These are phyloP conservation scores for Atractiella rhizophila DNA, from an alignment of 768 basidiomycete genomes.

Conservation along the genomic window DNA sequence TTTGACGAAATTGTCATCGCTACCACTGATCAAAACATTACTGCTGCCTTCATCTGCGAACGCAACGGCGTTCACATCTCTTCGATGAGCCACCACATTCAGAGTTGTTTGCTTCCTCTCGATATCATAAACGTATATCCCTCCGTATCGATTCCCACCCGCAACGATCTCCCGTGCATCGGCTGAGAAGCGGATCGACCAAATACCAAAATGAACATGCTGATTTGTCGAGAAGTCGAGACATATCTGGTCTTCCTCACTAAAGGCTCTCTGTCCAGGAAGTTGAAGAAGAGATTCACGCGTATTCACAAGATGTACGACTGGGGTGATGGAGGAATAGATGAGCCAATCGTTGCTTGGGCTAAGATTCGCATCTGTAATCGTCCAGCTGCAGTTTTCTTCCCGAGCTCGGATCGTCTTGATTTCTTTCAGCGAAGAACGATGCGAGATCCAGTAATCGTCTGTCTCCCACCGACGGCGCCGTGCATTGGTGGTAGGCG, in stretches of 20 bases:
- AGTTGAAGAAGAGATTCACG: slow-evolving; percentile 4
- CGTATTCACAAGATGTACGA: slow-evolving; percentile 20
- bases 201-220: slow-evolving; percentile 41
- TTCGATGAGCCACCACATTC: slow-evolving; percentile 57
- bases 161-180: slow-evolving; percentile 89
- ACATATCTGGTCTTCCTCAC: slow-evolving; percentile 31
- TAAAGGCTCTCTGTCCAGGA: slow-evolving; percentile 23
- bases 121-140: slow-evolving; percentile 53
- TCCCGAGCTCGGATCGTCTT: slow-evolving; percentile 21
- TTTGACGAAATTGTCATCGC: slow-evolving; percentile 83
- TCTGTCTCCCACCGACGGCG: slow-evolving; percentile 8
- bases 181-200: slow-evolving; percentile 85
- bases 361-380: slow-evolving; percentile 36
- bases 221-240: slow-evolving; percentile 29
- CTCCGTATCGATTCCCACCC: slow-evolving; percentile 33
- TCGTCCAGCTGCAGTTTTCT: slow-evolving; percentile 38
- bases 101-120: slow-evolving; percentile 50
- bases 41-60: slow-evolving; percentile 85
- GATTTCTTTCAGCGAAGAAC: slow-evolving; percentile 28
- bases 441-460: slow-evolving; percentile 26
- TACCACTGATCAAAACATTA: slow-evolving; percentile 81
- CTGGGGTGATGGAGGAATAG: slow-evolving; percentile 48
- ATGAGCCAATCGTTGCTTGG: slow-evolving; percentile 39
- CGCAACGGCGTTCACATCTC: slow-evolving; percentile 69
- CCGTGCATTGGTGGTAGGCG: slow-evolving; percentile 3